Evolutionary conservation across 257 asterid species (phyloP).

Genomic region (Coffea eugenioides): DNA sequence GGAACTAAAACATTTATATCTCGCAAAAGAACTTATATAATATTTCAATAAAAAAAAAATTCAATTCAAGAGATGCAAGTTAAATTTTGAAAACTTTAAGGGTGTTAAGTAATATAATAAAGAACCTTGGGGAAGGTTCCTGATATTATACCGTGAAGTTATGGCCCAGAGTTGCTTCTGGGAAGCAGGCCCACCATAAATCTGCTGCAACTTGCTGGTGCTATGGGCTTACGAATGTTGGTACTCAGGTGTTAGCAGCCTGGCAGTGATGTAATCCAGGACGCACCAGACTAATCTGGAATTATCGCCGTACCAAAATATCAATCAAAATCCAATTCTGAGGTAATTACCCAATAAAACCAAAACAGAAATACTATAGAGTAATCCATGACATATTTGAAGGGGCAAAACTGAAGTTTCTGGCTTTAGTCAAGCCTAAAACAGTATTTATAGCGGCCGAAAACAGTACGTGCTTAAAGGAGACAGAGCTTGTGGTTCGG

Average conservation of each 20-base stretch:
- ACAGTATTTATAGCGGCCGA: too few relatives aligned
- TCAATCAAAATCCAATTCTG: neutral
- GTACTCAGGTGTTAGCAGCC: neutral
- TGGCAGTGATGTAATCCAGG: neutral
- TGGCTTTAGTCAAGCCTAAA: neutral
- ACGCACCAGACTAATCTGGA: slow-evolving; percentile 1
- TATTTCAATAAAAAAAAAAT: too few relatives aligned
- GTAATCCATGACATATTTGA: neutral
- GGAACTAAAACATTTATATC: too few relatives aligned
- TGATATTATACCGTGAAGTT: too few relatives aligned
- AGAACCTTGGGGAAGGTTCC: too few relatives aligned
- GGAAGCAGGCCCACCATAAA: neutral
- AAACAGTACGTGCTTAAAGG: neutral
- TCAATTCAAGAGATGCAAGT: too few relatives aligned
- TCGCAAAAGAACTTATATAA: too few relatives aligned
- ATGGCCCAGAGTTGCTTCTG: too few relatives aligned
- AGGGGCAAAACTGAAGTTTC: slow-evolving; percentile 3
- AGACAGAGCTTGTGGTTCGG: neutral
- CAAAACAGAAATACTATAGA: too few relatives aligned
- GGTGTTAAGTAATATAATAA: too few relatives aligned
- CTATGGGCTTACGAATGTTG: neutral
- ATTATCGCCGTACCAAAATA: neutral
- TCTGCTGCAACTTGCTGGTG: neutral
- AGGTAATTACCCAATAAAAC: too few relatives aligned
- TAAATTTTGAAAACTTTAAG: too few relatives aligned